Evolutionary conservation across 495 filamentous ascomycete species (phyloP).

Genomic region (Podospora bellae-mahoneyi): DNA sequence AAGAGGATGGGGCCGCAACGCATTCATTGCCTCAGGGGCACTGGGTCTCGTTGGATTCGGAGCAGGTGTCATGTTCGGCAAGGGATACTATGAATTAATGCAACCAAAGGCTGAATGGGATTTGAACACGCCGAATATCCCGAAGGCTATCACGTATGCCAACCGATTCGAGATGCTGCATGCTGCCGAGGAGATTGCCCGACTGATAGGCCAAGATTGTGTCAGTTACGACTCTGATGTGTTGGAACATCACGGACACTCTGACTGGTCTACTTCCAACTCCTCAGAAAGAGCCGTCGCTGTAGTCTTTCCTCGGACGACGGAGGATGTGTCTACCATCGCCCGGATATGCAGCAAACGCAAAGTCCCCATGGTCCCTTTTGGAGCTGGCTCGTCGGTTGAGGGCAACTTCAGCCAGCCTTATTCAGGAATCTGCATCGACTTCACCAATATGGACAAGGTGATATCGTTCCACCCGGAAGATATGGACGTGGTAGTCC

Average conservation of each 20-base stretch:
- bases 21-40: not conserved
- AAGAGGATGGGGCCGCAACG: not conserved
- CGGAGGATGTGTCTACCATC: constrained; percentile 73
- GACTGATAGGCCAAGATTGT: constrained; percentile 57
- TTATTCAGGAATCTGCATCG: constrained; percentile 75
- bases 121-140: not conserved
- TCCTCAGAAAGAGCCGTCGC: constrained; percentile 67
- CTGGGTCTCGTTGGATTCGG: constrained; percentile 7
- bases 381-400: constrained; percentile 77
- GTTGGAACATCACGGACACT: constrained; percentile 73
- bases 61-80: constrained; percentile 8
- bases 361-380: constrained; percentile 79
- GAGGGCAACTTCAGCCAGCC: constrained; percentile 86
- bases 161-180: constrained; percentile 32
- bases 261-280: constrained; percentile 84
- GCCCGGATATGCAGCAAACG: constrained; percentile 73
- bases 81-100: not conserved
- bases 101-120: not conserved
- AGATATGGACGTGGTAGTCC: constrained; percentile 88
- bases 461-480: constrained; percentile 71
- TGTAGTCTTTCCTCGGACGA: constrained; percentile 67
- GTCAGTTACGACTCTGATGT: constrained; percentile 74
- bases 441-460: constrained; percentile 78
- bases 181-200: constrained; percentile 60
- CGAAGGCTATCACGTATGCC: constrained; percentile 18